These are phyloP conservation scores for Sphaerosporella brunnea DNA, from an alignment of 495 filamentous ascomycete genomes.

Conservation along the genomic window DNA sequence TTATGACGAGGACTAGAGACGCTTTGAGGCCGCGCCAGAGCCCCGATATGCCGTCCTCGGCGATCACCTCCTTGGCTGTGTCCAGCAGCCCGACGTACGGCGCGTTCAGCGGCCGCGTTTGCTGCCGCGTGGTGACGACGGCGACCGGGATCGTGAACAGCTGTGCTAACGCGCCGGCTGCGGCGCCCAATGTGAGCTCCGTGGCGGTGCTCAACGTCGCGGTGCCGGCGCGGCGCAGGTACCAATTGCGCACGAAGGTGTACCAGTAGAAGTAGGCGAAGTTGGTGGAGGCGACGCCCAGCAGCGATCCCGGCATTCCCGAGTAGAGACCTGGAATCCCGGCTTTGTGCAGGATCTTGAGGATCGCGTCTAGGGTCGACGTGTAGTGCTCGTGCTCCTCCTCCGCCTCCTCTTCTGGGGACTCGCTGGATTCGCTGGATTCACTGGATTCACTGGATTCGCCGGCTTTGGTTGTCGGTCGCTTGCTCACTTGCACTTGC, in stretches of 20 bases:
- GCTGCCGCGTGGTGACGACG: constrained; percentile 87
- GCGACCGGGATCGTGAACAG: constrained; percentile 92
- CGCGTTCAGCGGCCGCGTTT: constrained; percentile 61
- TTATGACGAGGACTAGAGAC: constrained; percentile 87
- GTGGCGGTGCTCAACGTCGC: constrained; percentile 58
- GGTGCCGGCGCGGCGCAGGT: constrained; percentile 44
- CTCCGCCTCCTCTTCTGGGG: no score
- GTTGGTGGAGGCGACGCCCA: constrained; percentile 92
- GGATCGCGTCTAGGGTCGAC: constrained; percentile 72
- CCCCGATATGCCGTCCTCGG: constrained; percentile 77
- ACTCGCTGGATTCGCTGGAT: no score
- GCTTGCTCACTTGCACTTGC: constrained; percentile 79
- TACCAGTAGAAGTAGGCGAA: constrained; percentile 99
- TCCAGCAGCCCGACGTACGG: constrained; percentile 77
- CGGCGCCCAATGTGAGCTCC: constrained; percentile 74
- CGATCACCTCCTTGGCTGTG: constrained; percentile 75
- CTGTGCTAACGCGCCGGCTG: constrained; percentile 81
- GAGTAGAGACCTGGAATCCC: constrained; percentile 71
- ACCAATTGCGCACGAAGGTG: constrained; percentile 66
- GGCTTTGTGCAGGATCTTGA: constrained; percentile 67
- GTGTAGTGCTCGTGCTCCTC: constrained; percentile 51
- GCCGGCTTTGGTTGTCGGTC: no score
- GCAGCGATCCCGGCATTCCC: constrained; percentile 66
- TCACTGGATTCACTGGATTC: no score
- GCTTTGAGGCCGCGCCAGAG: constrained; percentile 94